Conservation (phyloP, 2,329 filamentous ascomycete species). For the Arthroderma sp. region DNA sequence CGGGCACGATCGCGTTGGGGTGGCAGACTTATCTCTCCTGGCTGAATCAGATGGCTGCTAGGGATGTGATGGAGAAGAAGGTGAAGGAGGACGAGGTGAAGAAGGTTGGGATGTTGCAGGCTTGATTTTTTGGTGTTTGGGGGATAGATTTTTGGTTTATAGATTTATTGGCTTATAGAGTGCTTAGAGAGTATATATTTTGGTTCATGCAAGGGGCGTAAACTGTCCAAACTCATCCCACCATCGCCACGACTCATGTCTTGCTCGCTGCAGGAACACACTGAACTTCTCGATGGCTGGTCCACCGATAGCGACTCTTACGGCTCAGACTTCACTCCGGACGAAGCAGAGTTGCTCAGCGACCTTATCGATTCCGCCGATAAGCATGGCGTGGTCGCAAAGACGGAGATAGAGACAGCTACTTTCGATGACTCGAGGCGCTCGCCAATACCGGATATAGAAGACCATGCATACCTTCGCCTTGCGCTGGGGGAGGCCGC, state of each 20-base stretch:
- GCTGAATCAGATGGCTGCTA: conserved; percentile 62
- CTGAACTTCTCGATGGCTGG: background rate
- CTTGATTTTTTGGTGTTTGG: background rate
- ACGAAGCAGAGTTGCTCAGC: conserved; percentile 44
- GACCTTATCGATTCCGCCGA: conserved; percentile 25
- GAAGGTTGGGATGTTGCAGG: background rate
- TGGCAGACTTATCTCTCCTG: conserved; percentile 89
- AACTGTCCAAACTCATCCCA: no score
- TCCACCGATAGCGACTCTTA: conserved; percentile 34
- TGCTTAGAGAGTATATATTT: no score
- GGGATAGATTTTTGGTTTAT: no score
- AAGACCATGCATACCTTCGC: conserved; percentile 3
- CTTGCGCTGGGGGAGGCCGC: background rate
- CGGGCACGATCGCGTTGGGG: conserved; percentile 65
- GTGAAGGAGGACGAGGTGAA: background rate
- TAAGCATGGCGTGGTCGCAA: conserved; percentile 15
- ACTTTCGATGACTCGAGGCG: conserved; percentile 14
- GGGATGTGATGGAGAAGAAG: conserved; percentile 31
- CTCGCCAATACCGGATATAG: background rate
- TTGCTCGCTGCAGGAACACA: background rate
- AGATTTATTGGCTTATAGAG: background rate
- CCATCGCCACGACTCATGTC: no score
- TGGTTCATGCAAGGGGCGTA: no score
- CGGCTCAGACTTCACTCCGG: conserved; percentile 49
- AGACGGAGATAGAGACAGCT: conserved; percentile 12